Evolutionary conservation across 805 yeast genomes (phyloP).

Genomic region (Cyberlindnera maritima): DNA sequence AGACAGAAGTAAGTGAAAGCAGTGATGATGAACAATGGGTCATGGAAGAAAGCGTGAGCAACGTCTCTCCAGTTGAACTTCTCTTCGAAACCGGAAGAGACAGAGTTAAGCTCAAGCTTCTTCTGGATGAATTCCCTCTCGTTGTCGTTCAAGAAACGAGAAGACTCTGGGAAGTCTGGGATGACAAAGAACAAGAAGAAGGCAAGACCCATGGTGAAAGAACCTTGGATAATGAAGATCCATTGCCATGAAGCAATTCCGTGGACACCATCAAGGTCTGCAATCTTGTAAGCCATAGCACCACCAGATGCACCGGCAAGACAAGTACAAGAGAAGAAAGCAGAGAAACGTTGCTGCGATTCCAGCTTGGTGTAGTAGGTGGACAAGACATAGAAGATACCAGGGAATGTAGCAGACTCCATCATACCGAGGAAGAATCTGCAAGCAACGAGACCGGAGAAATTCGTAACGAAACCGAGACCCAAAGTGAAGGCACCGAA

Average conservation of each 20-base stretch:
- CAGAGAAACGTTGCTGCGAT: conserved; percentile 45
- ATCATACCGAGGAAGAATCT: conserved; percentile 52
- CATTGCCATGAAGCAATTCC: conserved; percentile 47
- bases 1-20: conserved; percentile 37
- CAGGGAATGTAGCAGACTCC: conserved; percentile 53
- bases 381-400: conserved; percentile 45
- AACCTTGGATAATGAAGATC: conserved; percentile 50
- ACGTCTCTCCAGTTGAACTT: conserved; percentile 33
- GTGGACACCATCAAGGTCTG: conserved; percentile 43
- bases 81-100: conserved; percentile 36
- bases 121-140: conserved; percentile 37
- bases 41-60: conserved; percentile 42
- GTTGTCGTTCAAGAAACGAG: conserved; percentile 38
- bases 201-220: conserved; percentile 39
- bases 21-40: conserved; percentile 48
- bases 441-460: conserved; percentile 45
- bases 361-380: conserved; percentile 48
- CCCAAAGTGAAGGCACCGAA: conserved; percentile 44
- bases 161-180: conserved; percentile 42
- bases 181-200: conserved; percentile 37
- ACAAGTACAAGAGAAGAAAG: conserved; percentile 50
- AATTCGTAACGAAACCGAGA: conserved; percentile 41
- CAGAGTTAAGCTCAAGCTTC: conserved; percentile 37
- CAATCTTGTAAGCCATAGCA: conserved; percentile 45
- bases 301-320: conserved; percentile 59